Conservation (phyloP, 306 rosid species). For the Vigna trinervia region DNA sequence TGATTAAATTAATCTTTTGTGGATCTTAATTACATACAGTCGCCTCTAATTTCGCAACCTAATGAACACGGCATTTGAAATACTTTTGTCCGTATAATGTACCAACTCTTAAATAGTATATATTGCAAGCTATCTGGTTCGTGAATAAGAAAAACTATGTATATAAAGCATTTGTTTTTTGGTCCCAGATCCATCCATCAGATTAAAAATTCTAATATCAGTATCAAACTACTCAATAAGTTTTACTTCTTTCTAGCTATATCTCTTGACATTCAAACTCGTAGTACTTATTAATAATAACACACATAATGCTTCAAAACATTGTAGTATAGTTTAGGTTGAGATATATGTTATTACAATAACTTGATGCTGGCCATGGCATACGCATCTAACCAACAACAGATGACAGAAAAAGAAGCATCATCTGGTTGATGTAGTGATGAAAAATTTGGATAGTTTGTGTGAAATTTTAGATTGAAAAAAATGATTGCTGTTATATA, state of each 20-base stretch:
- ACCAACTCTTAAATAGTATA: conserved; percentile 1
- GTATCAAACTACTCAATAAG: not conserved
- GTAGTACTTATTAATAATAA: not conserved
- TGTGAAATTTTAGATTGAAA: not conserved
- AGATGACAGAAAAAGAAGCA: not conserved
- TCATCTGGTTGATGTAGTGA: not conserved
- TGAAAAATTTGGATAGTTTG: not conserved
- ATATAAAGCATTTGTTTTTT: not conserved
- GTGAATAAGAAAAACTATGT: conserved; percentile 4
- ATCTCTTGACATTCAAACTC: not conserved
- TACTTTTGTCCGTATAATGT: conserved; percentile 24
- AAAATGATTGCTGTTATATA: not conserved
- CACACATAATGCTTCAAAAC: conserved; percentile 6
- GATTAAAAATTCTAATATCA: not conserved
- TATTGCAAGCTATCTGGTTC: not conserved
- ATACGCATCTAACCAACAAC: not conserved
- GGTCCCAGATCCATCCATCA: not conserved
- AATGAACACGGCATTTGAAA: conserved; percentile 9
- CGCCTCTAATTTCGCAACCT: conserved; percentile 15
- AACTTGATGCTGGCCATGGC: not conserved
- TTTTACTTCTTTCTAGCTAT: not conserved
- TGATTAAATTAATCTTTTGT: conserved; percentile 9
- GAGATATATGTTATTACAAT: not conserved
- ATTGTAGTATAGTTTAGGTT: not conserved
- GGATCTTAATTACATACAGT: not conserved